Base-by-base conservation (phyloP, 352 stramenopile species). In the Thalassiosira exigua region DNA sequence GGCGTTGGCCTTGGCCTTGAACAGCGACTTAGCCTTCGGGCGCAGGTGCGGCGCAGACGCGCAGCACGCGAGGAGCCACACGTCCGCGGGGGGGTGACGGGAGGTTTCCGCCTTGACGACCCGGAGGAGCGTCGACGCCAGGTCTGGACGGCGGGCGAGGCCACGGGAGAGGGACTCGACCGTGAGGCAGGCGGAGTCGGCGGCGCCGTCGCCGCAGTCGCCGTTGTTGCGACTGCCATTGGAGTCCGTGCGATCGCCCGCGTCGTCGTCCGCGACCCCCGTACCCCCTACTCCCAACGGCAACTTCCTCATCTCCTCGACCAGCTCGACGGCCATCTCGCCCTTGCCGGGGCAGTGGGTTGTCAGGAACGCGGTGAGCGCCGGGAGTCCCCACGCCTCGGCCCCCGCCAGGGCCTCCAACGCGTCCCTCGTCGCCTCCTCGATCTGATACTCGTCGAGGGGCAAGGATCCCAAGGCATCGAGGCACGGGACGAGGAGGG, bases 31-130 rank as follows among this genome's bases (percentile, higher is more conserved):
- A 12, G 87, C 62, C 50, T 80, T 81, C 17, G 58, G 7, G 42
- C 62, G 64, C 61, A 87, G 82, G 67, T 89, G 82, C n/a, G 69
- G 72, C 9, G 82, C 82, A 9, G 32, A 51, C n/a, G 66, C 75
- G 56, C 69, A 80, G 51, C 82, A 89, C n/a, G 82, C 74, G 27
- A 89, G 65, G 2, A 89, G 56, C 71, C 74, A 89, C 62, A 89
- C 69, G 41, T 89, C 82, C 1, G 75, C 69, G 1, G 74, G 39
- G 3, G 62, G 52, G 57, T 85, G 79, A 4, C 21, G 17, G 0
- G 19, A 29, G 7, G 51, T 21, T 14, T 60, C 75, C 3, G 65
- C 59, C 44, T 74, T 85, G 29, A 89, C 79, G 3, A 48, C 27
- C 32, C 75, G 74, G 0, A 89, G 51, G 17, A 89, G 54, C 5